Base-by-base conservation (phyloP, 2,329 filamentous ascomycete genomes). In the Trichoderma semiorbis region DNA sequence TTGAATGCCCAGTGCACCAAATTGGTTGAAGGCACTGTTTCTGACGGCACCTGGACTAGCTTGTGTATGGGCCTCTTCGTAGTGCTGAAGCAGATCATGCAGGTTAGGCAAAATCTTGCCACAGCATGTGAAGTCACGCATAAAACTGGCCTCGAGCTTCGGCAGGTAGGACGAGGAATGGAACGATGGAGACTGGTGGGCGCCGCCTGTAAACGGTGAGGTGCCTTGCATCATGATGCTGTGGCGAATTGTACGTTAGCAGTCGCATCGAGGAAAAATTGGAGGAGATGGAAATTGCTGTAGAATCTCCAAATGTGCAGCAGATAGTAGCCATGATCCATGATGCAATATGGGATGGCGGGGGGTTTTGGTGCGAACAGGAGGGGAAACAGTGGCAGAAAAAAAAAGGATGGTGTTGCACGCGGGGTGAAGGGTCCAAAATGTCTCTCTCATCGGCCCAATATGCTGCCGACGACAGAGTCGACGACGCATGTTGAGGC, bases 71-170 rank as follows among this genome's bases (percentile, higher is more conserved):
- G 92, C 90, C 83, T 98, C 95, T 82, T 99, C 96, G 80, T 98
- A 99, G 81, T 99, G 96, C 79, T 97, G 94, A 61, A 99, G 86
- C 61, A 99, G 87, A 79, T 98, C 96, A 83, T 99, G 96, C 76
- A 99, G 88, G 65, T 95, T 97, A 28, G 95, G 92, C 75, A 98
- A 88, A 36, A 92, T 95, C 77, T 93, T 89, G 78, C 94, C 94
- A 83, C 96, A 99, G 84, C 96, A 99, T 67, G 92, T 92, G 83
- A 98, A 98, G 83, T 98, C 95, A 82, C 92, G 92, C 93, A 98
- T 97, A 81, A 98, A 99, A 79, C 95, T 96, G 73, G 95, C 95
- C 82, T 99, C 96, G 79, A 98, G 90, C 82, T 97, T 98, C 11
- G 95, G 95, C 1, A 98, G 88, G 80, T 98, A 98, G 30, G 96